Evolutionary conservation across 2,329 filamentous ascomycete genomes (phyloP).

Genomic region (Tolypocladium paradoxum): DNA sequence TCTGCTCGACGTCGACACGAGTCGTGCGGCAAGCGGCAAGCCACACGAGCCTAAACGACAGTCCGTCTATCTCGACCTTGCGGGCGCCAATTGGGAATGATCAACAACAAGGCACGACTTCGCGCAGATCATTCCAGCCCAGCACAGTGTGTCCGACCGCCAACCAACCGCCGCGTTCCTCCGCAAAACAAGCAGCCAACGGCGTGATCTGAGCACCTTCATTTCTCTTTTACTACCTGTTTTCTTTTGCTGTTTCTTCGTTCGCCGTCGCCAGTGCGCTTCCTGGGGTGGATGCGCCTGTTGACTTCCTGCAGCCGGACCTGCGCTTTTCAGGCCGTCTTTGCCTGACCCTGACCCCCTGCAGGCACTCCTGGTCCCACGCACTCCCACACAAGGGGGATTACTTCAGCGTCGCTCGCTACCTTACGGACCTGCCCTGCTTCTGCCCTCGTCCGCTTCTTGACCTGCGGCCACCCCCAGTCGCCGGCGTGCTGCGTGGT

Average conservation of each 20-base stretch:
- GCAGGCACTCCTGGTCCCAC: background rate
- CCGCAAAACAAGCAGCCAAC: background rate
- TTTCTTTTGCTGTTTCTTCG: background rate
- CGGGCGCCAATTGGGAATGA: background rate
- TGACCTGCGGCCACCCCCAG: background rate
- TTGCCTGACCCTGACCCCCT: background rate
- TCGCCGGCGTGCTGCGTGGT: background rate
- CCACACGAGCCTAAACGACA: background rate
- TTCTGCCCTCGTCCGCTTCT: background rate
- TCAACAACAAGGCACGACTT: background rate
- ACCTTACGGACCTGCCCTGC: background rate
- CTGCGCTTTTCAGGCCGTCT: background rate
- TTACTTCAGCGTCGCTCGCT: background rate
- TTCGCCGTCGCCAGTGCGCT: background rate
- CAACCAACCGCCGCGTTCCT: background rate
- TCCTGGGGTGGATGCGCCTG: background rate
- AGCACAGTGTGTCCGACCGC: background rate
- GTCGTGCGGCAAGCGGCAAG: background rate
- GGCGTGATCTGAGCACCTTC: background rate
- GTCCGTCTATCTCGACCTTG: background rate
- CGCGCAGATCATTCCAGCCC: background rate
- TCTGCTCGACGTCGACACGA: background rate
- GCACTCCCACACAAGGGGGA: slow-evolving; percentile 1
- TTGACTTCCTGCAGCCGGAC: background rate
- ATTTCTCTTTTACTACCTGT: background rate